Percentiles rank a stretch among this genome's conserved stretches.
Conservation (phyloP, 2,329 filamentous ascomycete genomes). For the Escovopsis sp. region DNA sequence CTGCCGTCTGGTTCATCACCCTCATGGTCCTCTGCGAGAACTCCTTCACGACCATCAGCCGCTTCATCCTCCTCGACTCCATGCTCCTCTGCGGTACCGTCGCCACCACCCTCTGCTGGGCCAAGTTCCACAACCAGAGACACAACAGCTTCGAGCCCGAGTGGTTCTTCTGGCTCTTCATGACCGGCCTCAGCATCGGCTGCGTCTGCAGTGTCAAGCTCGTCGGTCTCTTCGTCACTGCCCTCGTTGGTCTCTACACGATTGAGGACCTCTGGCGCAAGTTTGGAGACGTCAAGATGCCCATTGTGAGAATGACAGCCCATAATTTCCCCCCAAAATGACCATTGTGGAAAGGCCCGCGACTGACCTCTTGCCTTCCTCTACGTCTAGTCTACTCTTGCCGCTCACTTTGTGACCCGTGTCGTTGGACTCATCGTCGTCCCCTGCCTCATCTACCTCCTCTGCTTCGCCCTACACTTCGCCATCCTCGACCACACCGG, state of each 20-base stretch:
- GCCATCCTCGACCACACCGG: slow-evolving; percentile 84
- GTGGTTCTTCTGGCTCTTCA: slow-evolving; percentile 89
- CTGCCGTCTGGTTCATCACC: slow-evolving; percentile 87
- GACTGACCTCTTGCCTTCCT: neutral
- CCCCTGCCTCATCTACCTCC: slow-evolving; percentile 81
- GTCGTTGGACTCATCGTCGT: slow-evolving; percentile 79
- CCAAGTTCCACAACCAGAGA: slow-evolving; percentile 84
- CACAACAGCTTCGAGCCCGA: slow-evolving; percentile 74
- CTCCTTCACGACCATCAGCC: slow-evolving; percentile 96
- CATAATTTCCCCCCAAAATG: neutral
- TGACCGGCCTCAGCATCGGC: slow-evolving; percentile 90
- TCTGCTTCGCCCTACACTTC: slow-evolving; percentile 93
- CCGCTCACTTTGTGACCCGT: slow-evolving; percentile 64
- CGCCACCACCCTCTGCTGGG: slow-evolving; percentile 91
- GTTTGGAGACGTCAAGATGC: slow-evolving; percentile 89
- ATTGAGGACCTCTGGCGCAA: slow-evolving; percentile 96
- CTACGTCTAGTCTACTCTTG: slow-evolving; percentile 40
- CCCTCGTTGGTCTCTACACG: slow-evolving; percentile 89
- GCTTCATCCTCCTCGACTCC: slow-evolving; percentile 94
- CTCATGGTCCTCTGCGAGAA: slow-evolving; percentile 98
- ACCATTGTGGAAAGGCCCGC: neutral
- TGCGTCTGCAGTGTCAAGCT: slow-evolving; percentile 98
- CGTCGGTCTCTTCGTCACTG: slow-evolving; percentile 90
- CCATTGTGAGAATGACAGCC: slow-evolving; percentile 41
- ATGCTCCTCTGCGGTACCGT: slow-evolving; percentile 99